phyloP scores from a whole-genome alignment of 192 early-diverging fungal genomes.

The Gamsiella multidivaricata region DNA sequence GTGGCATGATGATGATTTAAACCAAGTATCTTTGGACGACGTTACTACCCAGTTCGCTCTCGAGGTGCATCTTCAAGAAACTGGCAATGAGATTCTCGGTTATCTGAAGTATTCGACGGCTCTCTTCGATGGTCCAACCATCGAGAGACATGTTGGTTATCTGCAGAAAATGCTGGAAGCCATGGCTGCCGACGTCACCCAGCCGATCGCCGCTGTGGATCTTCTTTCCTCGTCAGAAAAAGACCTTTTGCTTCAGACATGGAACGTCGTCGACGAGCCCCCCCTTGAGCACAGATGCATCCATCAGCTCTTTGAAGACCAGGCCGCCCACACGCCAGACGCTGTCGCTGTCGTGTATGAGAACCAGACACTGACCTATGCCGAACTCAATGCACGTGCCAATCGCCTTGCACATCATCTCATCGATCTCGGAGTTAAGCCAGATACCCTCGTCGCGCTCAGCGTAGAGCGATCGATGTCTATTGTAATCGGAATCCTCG shows the following conservation, averaged over 20 bases:
- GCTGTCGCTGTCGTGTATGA: slow-evolving; percentile 3
- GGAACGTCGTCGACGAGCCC: neutral
- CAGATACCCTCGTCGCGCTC: neutral
- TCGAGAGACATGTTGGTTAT: slow-evolving; percentile 18
- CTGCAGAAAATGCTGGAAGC: neutral
- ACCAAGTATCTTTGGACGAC: neutral
- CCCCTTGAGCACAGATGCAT: neutral
- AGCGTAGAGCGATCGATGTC: neutral
- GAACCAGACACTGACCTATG: slow-evolving; percentile 1
- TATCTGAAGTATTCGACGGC: neutral
- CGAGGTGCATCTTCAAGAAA: slow-evolving; percentile 5
- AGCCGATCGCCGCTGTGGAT: slow-evolving; percentile 2
- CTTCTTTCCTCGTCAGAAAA: slow-evolving; percentile 7
- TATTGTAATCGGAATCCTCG: slow-evolving; percentile 24
- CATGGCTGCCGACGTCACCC: slow-evolving; percentile 4
- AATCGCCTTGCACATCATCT: slow-evolving; percentile 2
- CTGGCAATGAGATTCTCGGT: neutral
- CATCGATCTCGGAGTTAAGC: neutral
- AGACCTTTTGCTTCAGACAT: neutral
- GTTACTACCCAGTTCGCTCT: neutral
- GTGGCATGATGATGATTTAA: neutral
- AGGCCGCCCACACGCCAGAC: neutral
- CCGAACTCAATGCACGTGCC: slow-evolving; percentile 1
- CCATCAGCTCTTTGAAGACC: slow-evolving; percentile 10
- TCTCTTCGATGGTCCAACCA: slow-evolving; percentile 9